phyloP scores from a whole-genome alignment of 108 stramenopile genomes.

The Cyclotella sp. region DNA sequence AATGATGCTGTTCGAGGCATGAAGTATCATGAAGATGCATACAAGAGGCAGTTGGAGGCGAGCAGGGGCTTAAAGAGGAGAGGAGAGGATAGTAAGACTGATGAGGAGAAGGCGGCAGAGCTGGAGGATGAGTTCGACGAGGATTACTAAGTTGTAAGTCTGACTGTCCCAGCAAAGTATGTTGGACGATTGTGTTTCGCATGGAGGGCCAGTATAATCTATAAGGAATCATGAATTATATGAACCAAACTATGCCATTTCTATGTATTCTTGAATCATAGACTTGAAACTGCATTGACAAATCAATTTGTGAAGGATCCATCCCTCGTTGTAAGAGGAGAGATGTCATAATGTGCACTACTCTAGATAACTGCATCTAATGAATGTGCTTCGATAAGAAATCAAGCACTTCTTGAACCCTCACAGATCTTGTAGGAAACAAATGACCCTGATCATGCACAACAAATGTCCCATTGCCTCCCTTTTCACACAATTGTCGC shows the following conservation, averaged over 20 bases:
- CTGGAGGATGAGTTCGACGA: constrained; percentile 88
- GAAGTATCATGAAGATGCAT: constrained; percentile 97
- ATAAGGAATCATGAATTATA: neutral
- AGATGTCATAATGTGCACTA: neutral
- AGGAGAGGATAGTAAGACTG: constrained; percentile 86
- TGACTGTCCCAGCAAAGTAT: no score
- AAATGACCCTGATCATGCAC: constrained; percentile 79
- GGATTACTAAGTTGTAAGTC: constrained; percentile 55
- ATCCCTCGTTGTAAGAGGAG: no score
- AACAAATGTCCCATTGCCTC: constrained; percentile 67
- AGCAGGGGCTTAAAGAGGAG: constrained; percentile 77
- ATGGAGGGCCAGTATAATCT: neutral
- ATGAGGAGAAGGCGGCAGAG: constrained; percentile 90
- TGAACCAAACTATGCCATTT: neutral
- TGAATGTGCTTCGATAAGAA: constrained; percentile 49
- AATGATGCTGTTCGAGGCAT: constrained; percentile 98
- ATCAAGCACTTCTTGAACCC: constrained; percentile 64
- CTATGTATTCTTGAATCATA: neutral
- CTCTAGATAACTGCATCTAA: constrained; percentile 16
- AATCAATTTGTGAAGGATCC: no score
- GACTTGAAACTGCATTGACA: no score
- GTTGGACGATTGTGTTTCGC: neutral
- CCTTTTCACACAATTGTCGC: constrained; percentile 48
- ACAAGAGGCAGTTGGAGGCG: constrained; percentile 90
- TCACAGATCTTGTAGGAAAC: constrained; percentile 70